These are phyloP conservation scores for Fistulina hepatica DNA, from an alignment of 1,284 basidiomycete genomes.

Conservation along the genomic window DNA sequence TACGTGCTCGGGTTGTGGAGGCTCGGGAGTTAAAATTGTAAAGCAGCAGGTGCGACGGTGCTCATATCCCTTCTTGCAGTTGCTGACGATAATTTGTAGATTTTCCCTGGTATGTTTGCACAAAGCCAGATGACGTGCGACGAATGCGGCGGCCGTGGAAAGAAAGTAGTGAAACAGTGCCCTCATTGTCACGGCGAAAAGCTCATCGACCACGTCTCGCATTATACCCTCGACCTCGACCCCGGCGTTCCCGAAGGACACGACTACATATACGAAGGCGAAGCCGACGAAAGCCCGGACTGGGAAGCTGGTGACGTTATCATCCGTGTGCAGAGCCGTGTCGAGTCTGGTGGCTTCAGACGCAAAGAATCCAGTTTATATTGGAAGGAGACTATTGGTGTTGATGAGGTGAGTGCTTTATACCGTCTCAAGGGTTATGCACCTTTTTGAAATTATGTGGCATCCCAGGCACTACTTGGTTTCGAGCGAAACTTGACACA, in stretches of 20 bases:
- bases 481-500: constrained; percentile 82
- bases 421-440: constrained; percentile 2
- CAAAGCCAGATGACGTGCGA: constrained; percentile 71
- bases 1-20: constrained; percentile 68
- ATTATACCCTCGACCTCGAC: constrained; percentile 74
- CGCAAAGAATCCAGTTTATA: constrained; percentile 84
- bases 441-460: constrained; percentile 4
- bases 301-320: constrained; percentile 90
- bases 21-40: constrained; percentile 75
- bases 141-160: constrained; percentile 77
- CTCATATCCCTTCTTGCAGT: background rate
- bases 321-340: constrained; percentile 67
- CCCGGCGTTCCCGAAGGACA: constrained; percentile 86
- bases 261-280: constrained; percentile 85
- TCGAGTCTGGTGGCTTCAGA: constrained; percentile 68
- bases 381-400: constrained; percentile 80
- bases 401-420: constrained; percentile 66
- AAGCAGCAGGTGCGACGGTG: constrained; percentile 58
- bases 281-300: constrained; percentile 88
- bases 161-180: constrained; percentile 65
- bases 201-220: constrained; percentile 70
- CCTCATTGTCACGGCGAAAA: constrained; percentile 77
- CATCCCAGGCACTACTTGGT: constrained; percentile 59
- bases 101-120: constrained; percentile 91
- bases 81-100: constrained; percentile 37